Conservation (phyloP, 176 grass and related monocot species). For the Melocanna baccifera region DNA sequence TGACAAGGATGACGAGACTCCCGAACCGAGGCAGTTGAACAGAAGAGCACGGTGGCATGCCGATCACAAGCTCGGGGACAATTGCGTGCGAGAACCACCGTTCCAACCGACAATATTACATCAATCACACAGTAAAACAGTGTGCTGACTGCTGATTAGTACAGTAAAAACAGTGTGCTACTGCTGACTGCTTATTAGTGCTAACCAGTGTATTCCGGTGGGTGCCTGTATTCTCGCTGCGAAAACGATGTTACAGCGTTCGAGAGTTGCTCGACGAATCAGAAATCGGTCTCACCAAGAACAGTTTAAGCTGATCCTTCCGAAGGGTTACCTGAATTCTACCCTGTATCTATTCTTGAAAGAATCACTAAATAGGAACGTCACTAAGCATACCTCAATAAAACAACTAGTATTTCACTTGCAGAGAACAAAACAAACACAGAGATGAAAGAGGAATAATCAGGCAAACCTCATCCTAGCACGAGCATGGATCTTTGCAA, state of each 20-base stretch:
- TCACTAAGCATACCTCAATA: background rate
- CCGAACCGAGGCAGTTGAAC: background rate
- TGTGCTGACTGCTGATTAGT: background rate
- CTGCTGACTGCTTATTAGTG: background rate
- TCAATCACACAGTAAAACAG: background rate
- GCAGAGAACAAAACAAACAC: background rate
- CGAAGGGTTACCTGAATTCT: background rate
- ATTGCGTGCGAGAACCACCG: background rate
- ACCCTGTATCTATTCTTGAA: background rate
- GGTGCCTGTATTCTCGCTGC: constrained; percentile 1
- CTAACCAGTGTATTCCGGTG: constrained; percentile 18
- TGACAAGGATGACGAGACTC: constrained; percentile 5
- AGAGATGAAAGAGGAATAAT: background rate
- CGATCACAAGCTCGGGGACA: background rate
- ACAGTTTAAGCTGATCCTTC: background rate
- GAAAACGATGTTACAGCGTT: background rate
- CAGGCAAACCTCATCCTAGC: background rate
- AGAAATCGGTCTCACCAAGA: background rate
- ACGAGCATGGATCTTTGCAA: background rate
- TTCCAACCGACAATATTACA: constrained; percentile 21
- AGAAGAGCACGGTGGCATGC: background rate
- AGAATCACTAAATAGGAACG: background rate
- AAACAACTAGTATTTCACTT: background rate
- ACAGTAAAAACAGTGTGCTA: background rate
- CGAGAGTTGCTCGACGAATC: background rate